Percentiles rank a stretch among this genome's conserved stretches.
Evolutionary conservation across 306 rosid genomes (phyloP).

Genomic region (Cucumis cinereus): DNA sequence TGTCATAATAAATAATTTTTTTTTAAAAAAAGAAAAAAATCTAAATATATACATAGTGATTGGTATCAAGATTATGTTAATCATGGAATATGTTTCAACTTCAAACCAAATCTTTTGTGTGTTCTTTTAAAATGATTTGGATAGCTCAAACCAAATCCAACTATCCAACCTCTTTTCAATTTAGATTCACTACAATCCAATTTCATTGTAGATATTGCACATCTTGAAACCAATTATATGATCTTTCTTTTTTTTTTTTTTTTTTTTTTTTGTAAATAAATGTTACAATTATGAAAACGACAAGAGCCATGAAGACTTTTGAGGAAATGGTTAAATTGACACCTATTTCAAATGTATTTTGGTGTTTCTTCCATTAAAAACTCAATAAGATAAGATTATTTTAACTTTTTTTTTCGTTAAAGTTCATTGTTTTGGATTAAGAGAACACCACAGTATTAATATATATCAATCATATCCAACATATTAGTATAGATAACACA

Average conservation of each 20-base stretch:
- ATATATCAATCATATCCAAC: too few relatives aligned
- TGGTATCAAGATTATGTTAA: not conserved
- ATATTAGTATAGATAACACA: too few relatives aligned
- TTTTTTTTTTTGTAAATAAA: not conserved
- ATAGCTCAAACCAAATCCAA: not conserved
- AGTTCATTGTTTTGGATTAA: not conserved
- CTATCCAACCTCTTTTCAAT: not conserved
- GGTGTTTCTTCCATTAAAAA: not conserved
- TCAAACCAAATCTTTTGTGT: not conserved
- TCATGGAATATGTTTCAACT: not conserved
- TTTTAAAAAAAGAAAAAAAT: too few relatives aligned
- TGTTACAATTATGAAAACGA: not conserved
- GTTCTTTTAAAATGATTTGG: not conserved
- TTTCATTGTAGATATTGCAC: not conserved
- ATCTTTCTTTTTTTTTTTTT: not conserved
- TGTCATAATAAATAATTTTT: too few relatives aligned
- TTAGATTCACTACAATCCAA: not conserved
- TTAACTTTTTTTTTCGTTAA: not conserved
- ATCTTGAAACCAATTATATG: not conserved
- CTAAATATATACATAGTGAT: not conserved
- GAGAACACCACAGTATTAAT: too few relatives aligned
- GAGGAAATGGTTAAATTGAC: not conserved
- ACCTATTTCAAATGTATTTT: not conserved
- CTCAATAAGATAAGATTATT: not conserved
- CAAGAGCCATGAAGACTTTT: not conserved